phyloP scores from a whole-genome alignment of 768 basidiomycete species.

The Termitomyces sp. region DNA sequence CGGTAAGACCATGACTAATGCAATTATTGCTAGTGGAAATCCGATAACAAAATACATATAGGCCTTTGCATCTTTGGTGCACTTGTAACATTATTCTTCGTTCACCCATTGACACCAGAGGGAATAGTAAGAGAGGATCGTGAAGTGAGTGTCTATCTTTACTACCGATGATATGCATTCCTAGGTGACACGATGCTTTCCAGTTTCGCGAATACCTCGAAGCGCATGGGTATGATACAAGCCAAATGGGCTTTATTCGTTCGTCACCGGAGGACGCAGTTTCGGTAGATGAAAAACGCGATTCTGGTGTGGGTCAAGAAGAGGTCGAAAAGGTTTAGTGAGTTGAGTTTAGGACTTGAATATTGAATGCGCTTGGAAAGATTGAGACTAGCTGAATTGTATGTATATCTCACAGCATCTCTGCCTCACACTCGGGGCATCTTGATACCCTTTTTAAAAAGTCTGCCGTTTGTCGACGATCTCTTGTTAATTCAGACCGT shows the following conservation, averaged over 20 bases:
- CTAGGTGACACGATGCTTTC: not conserved
- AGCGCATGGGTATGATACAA: constrained; percentile 17
- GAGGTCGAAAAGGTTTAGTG: too few relatives aligned
- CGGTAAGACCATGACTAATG: constrained; percentile 28
- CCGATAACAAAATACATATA: not conserved
- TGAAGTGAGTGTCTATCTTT: constrained; percentile 2
- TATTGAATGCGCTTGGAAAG: too few relatives aligned
- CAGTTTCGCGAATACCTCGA: constrained; percentile 19
- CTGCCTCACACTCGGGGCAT: too few relatives aligned
- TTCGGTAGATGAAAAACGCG: not conserved
- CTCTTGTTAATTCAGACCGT: too few relatives aligned
- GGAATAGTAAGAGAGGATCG: constrained; percentile 11
- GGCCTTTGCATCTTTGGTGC: constrained; percentile 12
- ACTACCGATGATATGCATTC: not conserved
- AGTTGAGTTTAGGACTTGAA: too few relatives aligned
- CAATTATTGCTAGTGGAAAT: not conserved
- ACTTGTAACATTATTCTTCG: constrained; percentile 7
- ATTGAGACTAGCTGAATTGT: too few relatives aligned
- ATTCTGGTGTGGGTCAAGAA: not conserved
- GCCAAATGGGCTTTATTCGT: constrained; percentile 11
- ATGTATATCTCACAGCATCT: too few relatives aligned
- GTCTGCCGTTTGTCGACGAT: too few relatives aligned
- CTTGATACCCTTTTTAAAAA: too few relatives aligned
- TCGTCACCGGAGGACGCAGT: not conserved
- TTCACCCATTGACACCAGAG: constrained; percentile 5